phyloP scores from a whole-genome alignment of 169 alveolate species.

The Cryptosporidium canis region DNA sequence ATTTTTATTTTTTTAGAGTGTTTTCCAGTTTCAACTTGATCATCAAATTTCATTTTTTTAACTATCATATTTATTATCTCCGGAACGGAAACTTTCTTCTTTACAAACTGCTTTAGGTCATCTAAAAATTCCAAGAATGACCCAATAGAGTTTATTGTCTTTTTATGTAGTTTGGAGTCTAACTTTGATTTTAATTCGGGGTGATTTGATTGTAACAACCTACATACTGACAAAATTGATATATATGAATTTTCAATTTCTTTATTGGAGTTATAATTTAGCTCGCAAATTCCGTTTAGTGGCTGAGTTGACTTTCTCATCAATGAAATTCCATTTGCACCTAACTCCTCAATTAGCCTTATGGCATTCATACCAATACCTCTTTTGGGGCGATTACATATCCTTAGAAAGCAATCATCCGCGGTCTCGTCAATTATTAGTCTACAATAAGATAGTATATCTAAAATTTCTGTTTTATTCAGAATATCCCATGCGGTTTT shows the following conservation, averaged over 20 bases:
- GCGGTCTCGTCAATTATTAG: slow-evolving; percentile 78
- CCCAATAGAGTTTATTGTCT: neutral
- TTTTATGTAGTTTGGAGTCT: neutral
- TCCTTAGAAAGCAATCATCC: slow-evolving; percentile 79
- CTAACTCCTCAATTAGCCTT: slow-evolving; percentile 54
- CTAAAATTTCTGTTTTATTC: slow-evolving; percentile 44
- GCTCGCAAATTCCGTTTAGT: slow-evolving; percentile 37
- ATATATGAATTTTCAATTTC: neutral
- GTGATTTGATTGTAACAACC: neutral
- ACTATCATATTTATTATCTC: slow-evolving; percentile 22
- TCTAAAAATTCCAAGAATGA: slow-evolving; percentile 1
- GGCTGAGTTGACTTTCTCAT: slow-evolving; percentile 70
- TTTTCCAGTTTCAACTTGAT: slow-evolving; percentile 21
- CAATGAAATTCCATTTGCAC: slow-evolving; percentile 50
- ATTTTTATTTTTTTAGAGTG: neutral
- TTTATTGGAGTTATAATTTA: neutral
- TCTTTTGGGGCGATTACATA: slow-evolving; percentile 80
- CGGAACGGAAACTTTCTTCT: slow-evolving; percentile 9
- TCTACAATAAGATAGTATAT: slow-evolving; percentile 78
- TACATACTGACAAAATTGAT: slow-evolving; percentile 27
- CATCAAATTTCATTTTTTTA: neutral
- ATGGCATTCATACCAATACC: slow-evolving; percentile 77
- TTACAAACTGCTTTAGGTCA: neutral
- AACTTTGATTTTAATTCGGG: neutral
- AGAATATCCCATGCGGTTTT: slow-evolving; percentile 23